Percentiles rank a stretch among this genome's conserved stretches.
Conservation (phyloP, 2,329 filamentous ascomycete species). For the Pestalotiopsis fici region DNA sequence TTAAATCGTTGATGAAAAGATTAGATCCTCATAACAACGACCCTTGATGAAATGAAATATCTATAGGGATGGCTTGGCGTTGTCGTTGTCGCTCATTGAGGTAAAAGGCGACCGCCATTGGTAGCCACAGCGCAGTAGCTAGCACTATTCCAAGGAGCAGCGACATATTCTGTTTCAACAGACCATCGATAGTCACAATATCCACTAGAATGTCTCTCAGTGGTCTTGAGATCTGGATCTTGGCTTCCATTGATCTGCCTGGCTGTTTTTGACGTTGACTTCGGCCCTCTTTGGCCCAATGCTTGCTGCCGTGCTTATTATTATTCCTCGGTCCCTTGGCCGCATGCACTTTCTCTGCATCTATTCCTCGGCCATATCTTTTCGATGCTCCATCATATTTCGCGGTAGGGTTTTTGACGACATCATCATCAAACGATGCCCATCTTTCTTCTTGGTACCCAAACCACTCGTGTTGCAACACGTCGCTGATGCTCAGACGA, state of each 20-base stretch:
- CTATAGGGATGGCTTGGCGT: not conserved
- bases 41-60: not conserved
- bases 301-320: no score
- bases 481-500: not conserved
- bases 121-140: not conserved
- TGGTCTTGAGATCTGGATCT: not conserved
- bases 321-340: not conserved
- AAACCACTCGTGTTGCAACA: conserved; percentile 8
- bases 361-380: not conserved
- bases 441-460: not conserved
- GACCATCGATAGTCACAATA: not conserved
- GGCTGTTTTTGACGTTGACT: not conserved
- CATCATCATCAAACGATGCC: not conserved
- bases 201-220: not conserved
- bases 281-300: not conserved
- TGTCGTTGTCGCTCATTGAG: not conserved
- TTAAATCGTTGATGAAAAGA: not conserved
- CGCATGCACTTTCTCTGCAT: not conserved
- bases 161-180: not conserved
- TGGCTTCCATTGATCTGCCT: not conserved
- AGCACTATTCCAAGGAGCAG: not conserved
- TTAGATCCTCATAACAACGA: not conserved
- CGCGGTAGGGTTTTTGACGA: not conserved
- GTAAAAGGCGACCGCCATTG: not conserved
- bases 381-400: not conserved